Evolutionary conservation across 495 filamentous ascomycete genomes (phyloP).

Genomic region (Penicillium cinerascens): DNA sequence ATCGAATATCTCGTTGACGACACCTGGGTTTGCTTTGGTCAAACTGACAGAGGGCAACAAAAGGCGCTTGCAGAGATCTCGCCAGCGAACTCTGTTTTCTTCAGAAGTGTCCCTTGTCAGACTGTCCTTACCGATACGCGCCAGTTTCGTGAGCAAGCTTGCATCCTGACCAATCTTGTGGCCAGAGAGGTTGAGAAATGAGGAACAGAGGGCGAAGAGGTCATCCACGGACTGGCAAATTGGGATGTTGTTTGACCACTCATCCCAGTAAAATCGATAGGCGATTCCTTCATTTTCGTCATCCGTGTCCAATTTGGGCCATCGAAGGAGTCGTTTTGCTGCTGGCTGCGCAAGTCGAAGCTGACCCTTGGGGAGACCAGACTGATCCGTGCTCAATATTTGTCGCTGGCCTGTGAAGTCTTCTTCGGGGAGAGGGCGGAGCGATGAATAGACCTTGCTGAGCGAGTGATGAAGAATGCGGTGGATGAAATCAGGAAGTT

Average conservation of each 20-base stretch:
- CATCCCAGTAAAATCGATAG: slow-evolving; percentile 95
- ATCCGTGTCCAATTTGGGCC: slow-evolving; percentile 73
- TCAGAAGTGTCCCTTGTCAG: slow-evolving; percentile 65
- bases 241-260: slow-evolving; percentile 92
- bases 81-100: slow-evolving; percentile 68
- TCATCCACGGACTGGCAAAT: slow-evolving; percentile 88
- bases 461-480: slow-evolving; percentile 80
- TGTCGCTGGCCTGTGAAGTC: slow-evolving; percentile 47
- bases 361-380: slow-evolving; percentile 60
- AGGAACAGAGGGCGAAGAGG: slow-evolving; percentile 80
- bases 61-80: slow-evolving; percentile 73
- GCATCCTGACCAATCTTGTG: slow-evolving; percentile 85
- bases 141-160: slow-evolving; percentile 70
- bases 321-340: slow-evolving; percentile 62
- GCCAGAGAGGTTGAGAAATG: slow-evolving; percentile 78
- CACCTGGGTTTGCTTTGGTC: slow-evolving; percentile 72
- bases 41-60: slow-evolving; percentile 82
- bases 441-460: slow-evolving; percentile 58
- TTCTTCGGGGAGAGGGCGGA: slow-evolving; percentile 44
- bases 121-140: slow-evolving; percentile 74
- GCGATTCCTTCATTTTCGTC: slow-evolving; percentile 68
- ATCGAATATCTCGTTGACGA: slow-evolving; percentile 79
- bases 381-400: slow-evolving; percentile 57
- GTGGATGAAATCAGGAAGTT: slow-evolving; percentile 73
- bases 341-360: slow-evolving; percentile 54